Conservation (phyloP, 2,329 filamentous ascomycete genomes). For the Fusarium sulawesiense region DNA sequence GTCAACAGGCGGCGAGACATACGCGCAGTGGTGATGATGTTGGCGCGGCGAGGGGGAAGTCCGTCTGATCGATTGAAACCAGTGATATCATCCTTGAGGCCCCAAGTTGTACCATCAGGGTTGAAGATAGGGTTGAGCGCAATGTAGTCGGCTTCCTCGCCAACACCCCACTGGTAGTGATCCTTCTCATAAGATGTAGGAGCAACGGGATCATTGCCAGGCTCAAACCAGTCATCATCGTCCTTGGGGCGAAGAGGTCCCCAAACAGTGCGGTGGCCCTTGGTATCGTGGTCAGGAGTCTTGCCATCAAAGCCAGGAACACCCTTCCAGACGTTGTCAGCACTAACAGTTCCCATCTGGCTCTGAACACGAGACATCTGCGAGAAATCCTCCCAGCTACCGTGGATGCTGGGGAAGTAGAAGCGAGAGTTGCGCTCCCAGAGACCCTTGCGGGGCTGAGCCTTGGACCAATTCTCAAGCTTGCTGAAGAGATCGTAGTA, state of each 20-base stretch:
- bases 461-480: conserved; percentile 74
- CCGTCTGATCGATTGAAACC: conserved; percentile 77
- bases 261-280: conserved; percentile 74
- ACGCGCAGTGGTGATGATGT: conserved; percentile 88
- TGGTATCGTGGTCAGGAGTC: conserved; percentile 49
- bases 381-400: conserved; percentile 82
- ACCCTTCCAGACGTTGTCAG: conserved; percentile 75
- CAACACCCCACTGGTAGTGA: conserved; percentile 86
- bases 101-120: conserved; percentile 87
- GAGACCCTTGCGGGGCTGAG: conserved; percentile 81
- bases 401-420: conserved; percentile 81
- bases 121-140: conserved; percentile 94
- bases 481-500: conserved; percentile 81
- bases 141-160: conserved; percentile 91
- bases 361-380: conserved; percentile 79
- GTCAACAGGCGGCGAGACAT: conserved; percentile 83
- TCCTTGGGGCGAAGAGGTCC: conserved; percentile 79
- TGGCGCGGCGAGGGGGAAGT: conserved; percentile 76
- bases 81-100: conserved; percentile 83
- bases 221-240: conserved; percentile 76
- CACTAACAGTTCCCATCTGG: conserved; percentile 73
- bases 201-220: conserved; percentile 78
- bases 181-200: conserved; percentile 80
- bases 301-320: conserved; percentile 57
- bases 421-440: conserved; percentile 86